Conservation (phyloP, 345 rosid genomes). For the Populus pruinosa region DNA sequence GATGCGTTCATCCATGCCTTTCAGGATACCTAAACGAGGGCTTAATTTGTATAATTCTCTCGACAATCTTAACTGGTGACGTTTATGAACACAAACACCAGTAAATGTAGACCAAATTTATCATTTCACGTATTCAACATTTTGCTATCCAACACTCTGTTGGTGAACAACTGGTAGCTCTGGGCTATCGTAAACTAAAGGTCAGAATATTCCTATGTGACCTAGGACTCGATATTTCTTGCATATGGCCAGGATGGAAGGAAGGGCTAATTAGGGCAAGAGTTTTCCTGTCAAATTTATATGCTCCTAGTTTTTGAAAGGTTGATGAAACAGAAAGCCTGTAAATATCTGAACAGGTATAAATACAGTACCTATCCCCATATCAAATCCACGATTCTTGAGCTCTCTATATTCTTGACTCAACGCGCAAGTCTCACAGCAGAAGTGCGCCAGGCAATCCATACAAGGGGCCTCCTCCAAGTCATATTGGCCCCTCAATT, state of each 20-base stretch:
- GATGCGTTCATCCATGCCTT: not conserved
- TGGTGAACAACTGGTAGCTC: not conserved
- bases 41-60: not conserved
- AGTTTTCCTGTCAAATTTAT: not conserved
- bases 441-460: conserved; percentile 52
- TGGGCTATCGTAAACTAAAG: too few species aligned
- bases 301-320: not conserved
- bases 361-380: conserved; percentile 37
- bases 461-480: conserved; percentile 49
- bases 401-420: conserved; percentile 65
- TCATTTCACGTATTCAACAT: too few species aligned
- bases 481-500: conserved; percentile 41
- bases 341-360: not conserved
- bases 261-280: not conserved
- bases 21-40: not conserved
- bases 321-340: not conserved
- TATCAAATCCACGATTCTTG: conserved; percentile 50
- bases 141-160: not conserved
- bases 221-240: too few species aligned
- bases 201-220: too few species aligned
- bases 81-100: not conserved
- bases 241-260: not conserved
- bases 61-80: not conserved
- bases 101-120: not conserved
- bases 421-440: conserved; percentile 45